These are phyloP conservation scores for Leptographium galeiforme DNA, from an alignment of 2,329 filamentous ascomycete genomes.

Conservation along the genomic window DNA sequence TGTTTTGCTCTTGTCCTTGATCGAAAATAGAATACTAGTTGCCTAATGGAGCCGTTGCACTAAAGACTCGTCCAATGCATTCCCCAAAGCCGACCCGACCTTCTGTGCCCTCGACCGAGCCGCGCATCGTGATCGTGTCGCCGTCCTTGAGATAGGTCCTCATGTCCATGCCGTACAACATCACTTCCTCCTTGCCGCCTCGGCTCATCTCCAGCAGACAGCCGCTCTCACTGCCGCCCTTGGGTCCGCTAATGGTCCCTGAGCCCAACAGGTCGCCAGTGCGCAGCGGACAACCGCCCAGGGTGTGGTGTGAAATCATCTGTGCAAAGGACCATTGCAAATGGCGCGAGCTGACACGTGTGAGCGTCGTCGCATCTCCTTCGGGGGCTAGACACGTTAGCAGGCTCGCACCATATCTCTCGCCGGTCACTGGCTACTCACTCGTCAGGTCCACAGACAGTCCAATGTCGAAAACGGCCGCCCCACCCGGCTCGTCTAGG, in stretches of 20 bases:
- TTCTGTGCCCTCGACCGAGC: conserved; percentile 14
- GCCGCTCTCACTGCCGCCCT: conserved; percentile 21
- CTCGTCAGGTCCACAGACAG: conserved; percentile 45
- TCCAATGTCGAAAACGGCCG: conserved; percentile 26
- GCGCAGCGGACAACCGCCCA: conserved; percentile 62
- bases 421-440: conserved; percentile 18
- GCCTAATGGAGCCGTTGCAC: not conserved
- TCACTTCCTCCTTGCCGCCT: conserved; percentile 28
- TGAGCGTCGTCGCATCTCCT: conserved; percentile 42
- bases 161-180: conserved; percentile 24
- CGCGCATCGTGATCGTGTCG: conserved; percentile 28
- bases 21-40: not conserved
- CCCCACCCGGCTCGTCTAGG: conserved; percentile 43
- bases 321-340: conserved; percentile 72
- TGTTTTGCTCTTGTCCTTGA: not conserved
- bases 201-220: conserved; percentile 32
- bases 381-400: conserved; percentile 21
- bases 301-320: conserved; percentile 71
- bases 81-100: conserved; percentile 29
- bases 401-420: not conserved
- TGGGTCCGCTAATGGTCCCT: conserved; percentile 53
- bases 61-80: conserved; percentile 13
- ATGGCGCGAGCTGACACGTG: conserved; percentile 42
- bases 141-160: conserved; percentile 32
- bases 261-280: conserved; percentile 65